phyloP scores from a whole-genome alignment of 441 rosid genomes.

The Pelargonium cotyledonis region DNA sequence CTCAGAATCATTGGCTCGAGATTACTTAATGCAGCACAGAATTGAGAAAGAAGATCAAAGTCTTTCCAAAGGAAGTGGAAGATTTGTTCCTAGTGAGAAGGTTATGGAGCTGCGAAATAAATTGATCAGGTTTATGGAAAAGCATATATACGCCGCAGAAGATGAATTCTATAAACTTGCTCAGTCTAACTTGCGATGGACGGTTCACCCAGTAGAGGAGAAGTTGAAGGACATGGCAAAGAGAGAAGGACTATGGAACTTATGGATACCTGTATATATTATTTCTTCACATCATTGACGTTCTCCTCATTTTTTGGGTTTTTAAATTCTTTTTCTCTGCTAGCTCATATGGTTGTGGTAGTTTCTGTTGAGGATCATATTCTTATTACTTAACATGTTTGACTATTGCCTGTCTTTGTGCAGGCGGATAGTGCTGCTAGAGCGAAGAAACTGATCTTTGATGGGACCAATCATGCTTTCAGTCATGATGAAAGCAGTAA shows the following conservation, averaged over 20 bases:
- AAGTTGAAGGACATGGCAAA: constrained; percentile 78
- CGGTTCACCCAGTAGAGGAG: constrained; percentile 90
- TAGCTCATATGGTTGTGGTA: background rate
- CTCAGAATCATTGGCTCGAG: constrained; percentile 30
- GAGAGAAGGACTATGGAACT: constrained; percentile 90
- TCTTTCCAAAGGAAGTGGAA: constrained; percentile 48
- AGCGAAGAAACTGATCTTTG: constrained; percentile 57
- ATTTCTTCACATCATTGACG: background rate
- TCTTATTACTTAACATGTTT: constrained; percentile 7
- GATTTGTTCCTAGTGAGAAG: constrained; percentile 58
- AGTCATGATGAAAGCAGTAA: constrained; percentile 31
- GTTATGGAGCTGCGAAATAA: constrained; percentile 59
- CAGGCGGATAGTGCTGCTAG: constrained; percentile 89
- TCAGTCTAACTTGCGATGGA: constrained; percentile 72
- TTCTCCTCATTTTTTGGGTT: constrained; percentile 4
- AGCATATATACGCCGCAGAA: constrained; percentile 79
- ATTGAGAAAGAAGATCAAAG: constrained; percentile 27
- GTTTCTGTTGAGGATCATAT: constrained; percentile 7
- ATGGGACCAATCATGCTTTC: constrained; percentile 27
- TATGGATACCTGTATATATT: constrained; percentile 71
- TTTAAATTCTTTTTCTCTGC: background rate
- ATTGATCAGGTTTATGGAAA: constrained; percentile 82
- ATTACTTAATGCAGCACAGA: constrained; percentile 18
- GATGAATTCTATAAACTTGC: constrained; percentile 70
- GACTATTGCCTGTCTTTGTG: constrained; percentile 19